Evolutionary conservation across 2,329 filamentous ascomycete genomes (phyloP).

Genomic region (Penicillium sp.): DNA sequence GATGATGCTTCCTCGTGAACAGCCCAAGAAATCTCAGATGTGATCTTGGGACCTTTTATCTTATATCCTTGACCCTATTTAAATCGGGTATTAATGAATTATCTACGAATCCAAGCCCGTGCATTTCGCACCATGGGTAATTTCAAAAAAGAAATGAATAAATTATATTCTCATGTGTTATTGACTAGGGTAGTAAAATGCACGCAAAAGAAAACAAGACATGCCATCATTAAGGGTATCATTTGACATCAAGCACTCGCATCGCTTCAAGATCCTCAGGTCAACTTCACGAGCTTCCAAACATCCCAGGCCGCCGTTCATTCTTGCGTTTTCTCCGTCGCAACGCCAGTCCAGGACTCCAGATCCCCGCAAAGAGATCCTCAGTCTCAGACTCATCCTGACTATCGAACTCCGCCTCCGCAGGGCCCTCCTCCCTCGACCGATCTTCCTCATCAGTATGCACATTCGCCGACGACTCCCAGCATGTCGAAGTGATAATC

Average conservation of each 20-base stretch:
- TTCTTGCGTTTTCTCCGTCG: slow-evolving; percentile 45
- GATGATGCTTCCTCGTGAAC: slow-evolving; percentile 12
- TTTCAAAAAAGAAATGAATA: neutral
- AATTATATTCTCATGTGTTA: neutral
- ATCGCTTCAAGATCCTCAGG: neutral
- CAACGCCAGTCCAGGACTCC: slow-evolving; percentile 58
- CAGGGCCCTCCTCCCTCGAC: slow-evolving; percentile 13
- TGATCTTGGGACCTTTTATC: neutral
- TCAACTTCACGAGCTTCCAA: slow-evolving; percentile 21
- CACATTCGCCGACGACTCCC: slow-evolving; percentile 47
- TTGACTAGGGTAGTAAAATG: neutral
- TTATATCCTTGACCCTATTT: neutral
- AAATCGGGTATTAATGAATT: slow-evolving; percentile 1
- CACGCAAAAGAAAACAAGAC: neutral
- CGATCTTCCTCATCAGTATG: slow-evolving; percentile 4
- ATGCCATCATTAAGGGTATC: neutral
- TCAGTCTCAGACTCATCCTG: slow-evolving; percentile 69
- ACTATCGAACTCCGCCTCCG: slow-evolving; percentile 61
- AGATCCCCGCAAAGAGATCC: slow-evolving; percentile 64
- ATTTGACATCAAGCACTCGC: neutral
- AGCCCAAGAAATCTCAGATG: neutral
- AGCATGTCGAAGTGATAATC: slow-evolving; percentile 52
- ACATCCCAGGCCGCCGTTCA: slow-evolving; percentile 28
- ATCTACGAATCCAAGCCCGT: neutral
- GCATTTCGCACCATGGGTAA: neutral